These are phyloP conservation scores for Kernera saxatilis DNA, from an alignment of 345 rosid species.

Conservation along the genomic window DNA sequence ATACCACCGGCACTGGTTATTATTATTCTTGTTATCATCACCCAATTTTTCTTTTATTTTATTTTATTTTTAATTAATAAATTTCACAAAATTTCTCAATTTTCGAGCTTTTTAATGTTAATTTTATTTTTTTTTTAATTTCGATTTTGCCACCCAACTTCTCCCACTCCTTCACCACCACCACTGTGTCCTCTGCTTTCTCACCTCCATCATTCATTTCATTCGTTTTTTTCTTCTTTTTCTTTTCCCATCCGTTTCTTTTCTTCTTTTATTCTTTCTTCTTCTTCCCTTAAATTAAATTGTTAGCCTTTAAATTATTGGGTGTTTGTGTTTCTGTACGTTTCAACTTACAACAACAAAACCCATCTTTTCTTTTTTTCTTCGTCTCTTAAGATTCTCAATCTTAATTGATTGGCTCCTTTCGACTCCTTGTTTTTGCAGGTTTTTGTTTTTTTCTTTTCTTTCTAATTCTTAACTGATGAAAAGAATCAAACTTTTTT, in stretches of 20 bases:
- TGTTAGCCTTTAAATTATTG: background rate
- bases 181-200: constrained; percentile 17
- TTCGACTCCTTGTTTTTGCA: background rate
- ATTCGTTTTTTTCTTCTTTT: background rate
- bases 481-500: background rate
- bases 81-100: background rate
- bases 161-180: constrained; percentile 25
- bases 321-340: background rate
- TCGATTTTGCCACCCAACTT: constrained; percentile 21
- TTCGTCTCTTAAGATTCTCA: constrained; percentile 23
- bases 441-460: background rate
- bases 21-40: background rate
- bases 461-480: background rate
- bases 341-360: constrained; percentile 3
- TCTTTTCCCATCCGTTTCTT: background rate
- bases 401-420: constrained; percentile 21
- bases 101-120: too few relatives aligned
- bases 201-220: constrained; percentile 12
- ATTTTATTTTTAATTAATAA: background rate
- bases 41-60: background rate
- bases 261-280: background rate
- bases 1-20: constrained; percentile 19
- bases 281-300: background rate
- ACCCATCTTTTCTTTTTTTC: background rate
- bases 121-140: background rate